Conservation (phyloP, 1,284 basidiomycete genomes). For the Leccinum pachyderme region DNA sequence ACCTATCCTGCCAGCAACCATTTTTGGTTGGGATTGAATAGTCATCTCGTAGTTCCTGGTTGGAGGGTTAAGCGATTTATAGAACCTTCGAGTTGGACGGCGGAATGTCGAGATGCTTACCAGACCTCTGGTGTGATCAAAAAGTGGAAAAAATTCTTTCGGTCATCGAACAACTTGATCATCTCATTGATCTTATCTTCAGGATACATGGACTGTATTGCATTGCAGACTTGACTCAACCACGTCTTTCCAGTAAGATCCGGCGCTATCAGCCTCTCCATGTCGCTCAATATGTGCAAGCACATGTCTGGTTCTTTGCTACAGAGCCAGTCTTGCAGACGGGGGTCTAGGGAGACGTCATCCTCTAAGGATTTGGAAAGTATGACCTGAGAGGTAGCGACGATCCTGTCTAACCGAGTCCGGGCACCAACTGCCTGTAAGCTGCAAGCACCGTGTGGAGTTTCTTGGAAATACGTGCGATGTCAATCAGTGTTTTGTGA, state of each 20-base stretch:
- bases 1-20: neutral
- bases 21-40: neutral
- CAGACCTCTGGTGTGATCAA: slow-evolving; percentile 1
- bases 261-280: neutral
- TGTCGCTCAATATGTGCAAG: slow-evolving; percentile 1
- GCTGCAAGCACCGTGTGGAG: neutral
- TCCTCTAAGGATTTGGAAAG: neutral
- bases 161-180: slow-evolving; percentile 1
- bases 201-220: neutral
- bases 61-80: neutral
- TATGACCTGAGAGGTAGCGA: neutral
- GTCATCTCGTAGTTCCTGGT: neutral
- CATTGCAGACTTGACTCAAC: neutral
- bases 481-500: slow-evolving; percentile 2
- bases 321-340: slow-evolving; percentile 3
- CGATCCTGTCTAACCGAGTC: slow-evolving; percentile 5
- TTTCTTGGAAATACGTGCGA: neutral
- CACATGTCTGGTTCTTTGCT: slow-evolving; percentile 7
- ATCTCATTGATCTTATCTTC: slow-evolving; percentile 2
- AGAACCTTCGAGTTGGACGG: neutral
- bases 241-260: neutral
- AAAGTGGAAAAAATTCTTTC: neutral
- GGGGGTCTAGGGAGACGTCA: neutral
- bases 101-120: neutral
- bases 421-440: neutral